Evolutionary conservation across 2,329 filamentous ascomycete species (phyloP).

Genomic region (Ophiostoma himal-ulmi): DNA sequence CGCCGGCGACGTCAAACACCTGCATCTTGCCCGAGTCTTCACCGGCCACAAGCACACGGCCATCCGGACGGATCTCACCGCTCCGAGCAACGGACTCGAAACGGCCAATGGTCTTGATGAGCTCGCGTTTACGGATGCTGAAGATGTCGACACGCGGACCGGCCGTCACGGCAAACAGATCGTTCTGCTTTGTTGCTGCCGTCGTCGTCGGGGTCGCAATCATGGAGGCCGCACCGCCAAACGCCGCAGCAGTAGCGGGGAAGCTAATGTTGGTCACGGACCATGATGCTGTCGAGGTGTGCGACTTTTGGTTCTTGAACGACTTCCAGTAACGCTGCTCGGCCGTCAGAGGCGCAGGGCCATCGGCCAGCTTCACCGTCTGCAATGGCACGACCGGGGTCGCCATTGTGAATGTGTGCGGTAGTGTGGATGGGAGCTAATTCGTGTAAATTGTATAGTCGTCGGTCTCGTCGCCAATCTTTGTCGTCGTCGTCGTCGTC

Average conservation of each 20-base stretch:
- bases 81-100: constrained; percentile 89
- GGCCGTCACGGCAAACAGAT: constrained; percentile 88
- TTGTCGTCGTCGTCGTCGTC: neutral
- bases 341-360: constrained; percentile 75
- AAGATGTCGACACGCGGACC: constrained; percentile 90
- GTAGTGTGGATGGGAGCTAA: neutral
- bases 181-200: constrained; percentile 48
- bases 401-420: constrained; percentile 56
- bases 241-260: constrained; percentile 44
- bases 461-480: neutral
- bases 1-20: constrained; percentile 73
- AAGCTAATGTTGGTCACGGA: constrained; percentile 87
- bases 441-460: neutral
- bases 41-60: constrained; percentile 80
- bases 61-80: constrained; percentile 82
- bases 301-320: constrained; percentile 84
- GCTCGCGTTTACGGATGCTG: constrained; percentile 84
- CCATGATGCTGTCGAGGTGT: constrained; percentile 85
- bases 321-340: constrained; percentile 96
- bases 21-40: constrained; percentile 90
- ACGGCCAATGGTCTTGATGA: constrained; percentile 87
- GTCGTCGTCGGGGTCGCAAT: constrained; percentile 38
- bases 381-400: constrained; percentile 75
- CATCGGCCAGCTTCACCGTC: constrained; percentile 75
- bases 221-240: constrained; percentile 27